phyloP scores from a whole-genome alignment of 106 monocot genomes.

The Ottelia alismoides region DNA sequence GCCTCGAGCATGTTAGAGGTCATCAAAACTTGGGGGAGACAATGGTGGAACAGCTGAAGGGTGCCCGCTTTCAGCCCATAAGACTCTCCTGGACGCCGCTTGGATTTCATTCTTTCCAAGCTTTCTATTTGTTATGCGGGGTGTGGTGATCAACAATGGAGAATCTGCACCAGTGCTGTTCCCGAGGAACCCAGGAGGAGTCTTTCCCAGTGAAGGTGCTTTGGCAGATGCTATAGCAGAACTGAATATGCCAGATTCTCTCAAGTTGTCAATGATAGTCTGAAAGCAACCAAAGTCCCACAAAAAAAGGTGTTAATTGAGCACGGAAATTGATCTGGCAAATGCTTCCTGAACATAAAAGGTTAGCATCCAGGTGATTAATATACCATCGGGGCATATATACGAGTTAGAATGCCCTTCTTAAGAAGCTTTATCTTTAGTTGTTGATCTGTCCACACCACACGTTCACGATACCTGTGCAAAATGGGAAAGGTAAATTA shows the following conservation, averaged over 20 bases:
- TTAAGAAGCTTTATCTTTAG: constrained; percentile 58
- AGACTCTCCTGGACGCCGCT: too few relatives aligned
- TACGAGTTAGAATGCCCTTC: constrained; percentile 75
- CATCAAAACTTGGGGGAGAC: too few relatives aligned
- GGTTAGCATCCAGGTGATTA: neutral
- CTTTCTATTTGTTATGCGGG: too few relatives aligned
- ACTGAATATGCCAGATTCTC: constrained; percentile 72
- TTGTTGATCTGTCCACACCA: constrained; percentile 75
- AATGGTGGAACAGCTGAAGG: too few relatives aligned
- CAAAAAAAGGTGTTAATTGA: neutral
- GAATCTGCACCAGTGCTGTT: too few relatives aligned
- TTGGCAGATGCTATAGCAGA: constrained; percentile 57
- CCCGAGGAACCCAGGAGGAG: too few relatives aligned
- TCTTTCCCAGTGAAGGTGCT: constrained; percentile 5
- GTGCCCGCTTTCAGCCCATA: too few relatives aligned
- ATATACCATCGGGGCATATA: constrained; percentile 91
- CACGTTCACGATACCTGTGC: constrained; percentile 72
- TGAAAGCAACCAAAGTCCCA: constrained; percentile 5
- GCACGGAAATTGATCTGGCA: neutral
- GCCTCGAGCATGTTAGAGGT: too few relatives aligned
- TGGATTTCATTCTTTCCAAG: too few relatives aligned
- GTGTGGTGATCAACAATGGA: too few relatives aligned
- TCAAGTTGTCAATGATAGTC: constrained; percentile 71
- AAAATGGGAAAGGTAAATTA: too few relatives aligned
- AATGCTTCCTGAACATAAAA: neutral